Evolutionary conservation across 768 basidiomycete genomes (phyloP).

Genomic region (Calocybe indica): DNA sequence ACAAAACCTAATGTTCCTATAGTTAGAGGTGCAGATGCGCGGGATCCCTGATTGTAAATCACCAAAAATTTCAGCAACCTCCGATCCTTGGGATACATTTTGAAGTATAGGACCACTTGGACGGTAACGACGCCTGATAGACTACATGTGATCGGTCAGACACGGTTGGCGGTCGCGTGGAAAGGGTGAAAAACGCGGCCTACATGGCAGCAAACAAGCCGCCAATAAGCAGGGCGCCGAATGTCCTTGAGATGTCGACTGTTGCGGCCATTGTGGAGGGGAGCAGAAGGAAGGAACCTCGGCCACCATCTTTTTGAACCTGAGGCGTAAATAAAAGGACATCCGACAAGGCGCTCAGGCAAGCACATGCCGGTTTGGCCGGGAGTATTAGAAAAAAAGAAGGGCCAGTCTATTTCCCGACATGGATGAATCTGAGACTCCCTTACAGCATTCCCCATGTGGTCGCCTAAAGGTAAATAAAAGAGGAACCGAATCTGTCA

Average conservation of each 20-base stretch:
- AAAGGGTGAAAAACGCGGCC: background rate
- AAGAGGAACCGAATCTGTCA: too few relatives aligned
- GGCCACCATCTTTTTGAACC: too few relatives aligned
- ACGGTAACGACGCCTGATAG: slow-evolving; percentile 16
- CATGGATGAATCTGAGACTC: too few relatives aligned
- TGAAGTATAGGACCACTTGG: slow-evolving; percentile 17
- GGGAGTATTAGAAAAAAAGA: too few relatives aligned
- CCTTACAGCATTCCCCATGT: too few relatives aligned
- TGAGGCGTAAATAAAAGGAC: too few relatives aligned
- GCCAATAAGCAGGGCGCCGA: slow-evolving; percentile 18
- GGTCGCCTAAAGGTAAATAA: too few relatives aligned
- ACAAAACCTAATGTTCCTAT: slow-evolving; percentile 7
- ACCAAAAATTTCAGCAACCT: slow-evolving; percentile 11
- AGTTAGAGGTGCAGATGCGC: background rate
- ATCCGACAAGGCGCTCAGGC: too few relatives aligned
- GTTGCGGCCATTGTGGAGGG: too few relatives aligned
- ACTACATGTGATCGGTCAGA: slow-evolving; percentile 1
- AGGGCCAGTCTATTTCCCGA: too few relatives aligned
- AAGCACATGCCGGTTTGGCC: too few relatives aligned
- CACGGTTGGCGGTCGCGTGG: background rate
- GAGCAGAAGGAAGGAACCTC: too few relatives aligned
- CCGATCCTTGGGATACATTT: slow-evolving; percentile 12
- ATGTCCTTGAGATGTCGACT: slow-evolving; percentile 13
- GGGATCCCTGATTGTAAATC: background rate
- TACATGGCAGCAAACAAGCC: slow-evolving; percentile 17